Evolutionary conservation across 1,139 yeast genomes (phyloP), one percentile per base, ranked within the genome.

Genomic region (Spathaspora sp.): DNA sequence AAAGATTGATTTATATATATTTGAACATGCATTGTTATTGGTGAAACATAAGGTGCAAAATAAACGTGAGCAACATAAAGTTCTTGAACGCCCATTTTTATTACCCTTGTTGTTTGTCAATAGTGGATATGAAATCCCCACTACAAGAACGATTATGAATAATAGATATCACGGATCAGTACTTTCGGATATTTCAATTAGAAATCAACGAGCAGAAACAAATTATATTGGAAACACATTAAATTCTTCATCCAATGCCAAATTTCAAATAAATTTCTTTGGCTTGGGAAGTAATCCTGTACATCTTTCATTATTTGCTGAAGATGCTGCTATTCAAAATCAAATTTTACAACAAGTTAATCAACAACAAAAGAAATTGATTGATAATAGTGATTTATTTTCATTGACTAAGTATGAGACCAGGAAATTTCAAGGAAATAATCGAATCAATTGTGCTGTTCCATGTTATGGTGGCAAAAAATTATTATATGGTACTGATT

Each of bases 401-500:
- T 85, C 95, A 4, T 70, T 85, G 51, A 84, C 85, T 27, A 86
- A 88, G 53, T 80, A 79, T 54, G 90, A 82, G 64, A 89, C 86
- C 39, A 78, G 82, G 57, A 81, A 84, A 59, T 91, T 91, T 64
- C 71, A 73, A 42, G 83, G 85, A 23, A 88, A 89, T 60, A 74
- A 74, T 51, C 82, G 86, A 53, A 89, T 93, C 55, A 90, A 89
- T 59, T 90, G 98, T 71, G 95, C 93, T 25, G 91, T 89, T 33
- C 96, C 97, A 27, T 86, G 91, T 63, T 96, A 93, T 60, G 97
- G 97, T 47, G 98, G 99, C 20, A 81, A 96, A 53, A 89, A 91
- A 64, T 69, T 91, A 54, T 66, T 93, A 41, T 91, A 89, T 59
- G 98, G 98, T 42, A 90, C 98, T 0, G 96, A 90, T 61, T 79